Conservation (phyloP, 257 asterid genomes). For the Solanum medicagineum region DNA sequence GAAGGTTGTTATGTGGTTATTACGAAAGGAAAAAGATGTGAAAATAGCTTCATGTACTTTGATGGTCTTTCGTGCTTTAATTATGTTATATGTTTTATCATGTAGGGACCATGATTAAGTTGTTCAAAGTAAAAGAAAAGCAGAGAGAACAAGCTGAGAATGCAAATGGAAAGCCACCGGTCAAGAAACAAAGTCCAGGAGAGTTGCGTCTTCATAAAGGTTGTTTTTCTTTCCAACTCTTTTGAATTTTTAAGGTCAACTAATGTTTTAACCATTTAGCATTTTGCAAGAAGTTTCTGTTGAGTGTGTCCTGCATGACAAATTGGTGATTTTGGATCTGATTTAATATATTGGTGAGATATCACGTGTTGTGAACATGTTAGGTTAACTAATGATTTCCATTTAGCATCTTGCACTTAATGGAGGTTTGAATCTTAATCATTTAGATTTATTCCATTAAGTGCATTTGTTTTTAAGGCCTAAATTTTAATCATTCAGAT, state of each 20-base stretch:
- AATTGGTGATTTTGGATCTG: not conserved
- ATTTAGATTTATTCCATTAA: not conserved
- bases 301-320: not conserved
- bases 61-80: not conserved
- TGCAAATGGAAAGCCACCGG: conserved; percentile 77
- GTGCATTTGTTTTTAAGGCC: not conserved
- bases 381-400: not conserved
- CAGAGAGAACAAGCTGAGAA: conserved; percentile 91
- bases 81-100: not conserved
- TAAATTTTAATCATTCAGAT: not conserved
- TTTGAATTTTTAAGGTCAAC: not conserved
- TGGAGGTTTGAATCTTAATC: not conserved
- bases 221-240: not conserved
- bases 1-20: not conserved
- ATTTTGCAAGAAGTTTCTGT: not conserved
- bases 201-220: conserved; percentile 78
- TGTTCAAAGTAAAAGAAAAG: conserved; percentile 86
- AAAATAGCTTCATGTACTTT: not conserved
- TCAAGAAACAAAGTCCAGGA: conserved; percentile 89
- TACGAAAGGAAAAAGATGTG: not conserved
- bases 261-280: not conserved
- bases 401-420: not conserved
- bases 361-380: not conserved
- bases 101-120: conserved; percentile 71
- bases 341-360: not conserved